Evolutionary conservation across 2,329 filamentous ascomycete genomes (phyloP).

Genomic region (Clonostachys chloroleuca): DNA sequence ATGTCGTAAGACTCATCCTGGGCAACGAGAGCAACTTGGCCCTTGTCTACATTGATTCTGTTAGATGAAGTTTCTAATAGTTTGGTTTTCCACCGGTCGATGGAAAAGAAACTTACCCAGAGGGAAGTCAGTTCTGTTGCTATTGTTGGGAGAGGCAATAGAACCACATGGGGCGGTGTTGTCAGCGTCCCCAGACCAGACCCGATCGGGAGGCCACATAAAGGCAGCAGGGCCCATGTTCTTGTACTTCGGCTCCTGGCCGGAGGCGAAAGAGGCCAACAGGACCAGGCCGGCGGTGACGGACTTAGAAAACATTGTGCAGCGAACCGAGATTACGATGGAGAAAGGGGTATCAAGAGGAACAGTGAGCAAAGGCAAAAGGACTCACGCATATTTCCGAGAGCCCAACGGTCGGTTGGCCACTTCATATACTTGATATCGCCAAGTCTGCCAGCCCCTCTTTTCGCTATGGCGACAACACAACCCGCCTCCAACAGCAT

Average conservation of each 20-base stretch:
- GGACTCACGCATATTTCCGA: not conserved
- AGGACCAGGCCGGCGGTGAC: not conserved
- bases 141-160: slow-evolving; percentile 24
- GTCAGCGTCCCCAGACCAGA: slow-evolving; percentile 48
- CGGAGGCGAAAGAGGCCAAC: not conserved
- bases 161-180: slow-evolving; percentile 56
- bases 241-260: slow-evolving; percentile 4
- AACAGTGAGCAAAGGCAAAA: not conserved
- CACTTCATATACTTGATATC: not conserved
- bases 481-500: too few relatives aligned
- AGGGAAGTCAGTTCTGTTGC: slow-evolving; percentile 51
- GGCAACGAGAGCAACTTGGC: slow-evolving; percentile 48
- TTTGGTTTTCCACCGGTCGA: not conserved
- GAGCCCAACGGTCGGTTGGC: too few relatives aligned
- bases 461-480: too few relatives aligned
- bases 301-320: too few relatives aligned
- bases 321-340: not conserved
- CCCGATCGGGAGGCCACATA: slow-evolving; percentile 54
- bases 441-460: not conserved
- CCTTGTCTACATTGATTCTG: slow-evolving; percentile 35
- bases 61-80: not conserved
- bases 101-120: slow-evolving; percentile 30
- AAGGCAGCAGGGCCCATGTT: slow-evolving; percentile 52
- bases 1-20: slow-evolving; percentile 53
- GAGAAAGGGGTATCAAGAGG: not conserved